phyloP scores from a whole-genome alignment of 2,329 filamentous ascomycete species.

The Talaromyces sp. region DNA sequence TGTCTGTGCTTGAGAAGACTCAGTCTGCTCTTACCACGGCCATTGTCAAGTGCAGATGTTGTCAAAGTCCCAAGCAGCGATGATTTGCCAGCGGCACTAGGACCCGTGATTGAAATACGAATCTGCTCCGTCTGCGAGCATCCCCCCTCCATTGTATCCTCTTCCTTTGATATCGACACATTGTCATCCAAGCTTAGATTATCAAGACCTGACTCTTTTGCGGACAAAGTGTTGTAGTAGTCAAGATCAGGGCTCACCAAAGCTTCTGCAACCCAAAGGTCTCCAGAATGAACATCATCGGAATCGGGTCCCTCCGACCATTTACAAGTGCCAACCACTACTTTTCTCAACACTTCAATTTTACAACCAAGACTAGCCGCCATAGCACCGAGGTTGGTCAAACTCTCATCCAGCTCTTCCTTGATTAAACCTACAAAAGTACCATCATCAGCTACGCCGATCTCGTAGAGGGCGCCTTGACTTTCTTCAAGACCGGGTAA shows the following conservation, averaged over 20 bases:
- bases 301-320: conserved; percentile 34
- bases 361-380: conserved; percentile 85
- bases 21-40: conserved; percentile 81
- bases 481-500: conserved; percentile 84
- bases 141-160: conserved; percentile 23
- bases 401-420: conserved; percentile 89
- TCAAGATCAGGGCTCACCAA: conserved; percentile 72
- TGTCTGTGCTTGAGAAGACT: conserved; percentile 89
- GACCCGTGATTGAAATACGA: conserved; percentile 80
- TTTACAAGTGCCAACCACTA: conserved; percentile 81
- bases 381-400: conserved; percentile 82
- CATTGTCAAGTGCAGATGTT: conserved; percentile 85
- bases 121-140: conserved; percentile 67
- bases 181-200: conserved; percentile 6
- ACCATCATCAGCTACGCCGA: conserved; percentile 92
- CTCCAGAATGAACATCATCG: conserved; percentile 42
- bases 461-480: conserved; percentile 89
- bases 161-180: neutral
- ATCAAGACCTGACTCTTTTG: neutral
- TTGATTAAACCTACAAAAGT: conserved; percentile 81
- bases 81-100: conserved; percentile 89
- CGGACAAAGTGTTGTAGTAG: conserved; percentile 29
- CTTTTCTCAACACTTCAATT: conserved; percentile 75
- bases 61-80: conserved; percentile 84
- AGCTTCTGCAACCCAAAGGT: conserved; percentile 85